Evolutionary conservation across 495 filamentous ascomycete species (phyloP), one percentile per base, ranked within the genome.

Genomic region (Bombardia bombarda): DNA sequence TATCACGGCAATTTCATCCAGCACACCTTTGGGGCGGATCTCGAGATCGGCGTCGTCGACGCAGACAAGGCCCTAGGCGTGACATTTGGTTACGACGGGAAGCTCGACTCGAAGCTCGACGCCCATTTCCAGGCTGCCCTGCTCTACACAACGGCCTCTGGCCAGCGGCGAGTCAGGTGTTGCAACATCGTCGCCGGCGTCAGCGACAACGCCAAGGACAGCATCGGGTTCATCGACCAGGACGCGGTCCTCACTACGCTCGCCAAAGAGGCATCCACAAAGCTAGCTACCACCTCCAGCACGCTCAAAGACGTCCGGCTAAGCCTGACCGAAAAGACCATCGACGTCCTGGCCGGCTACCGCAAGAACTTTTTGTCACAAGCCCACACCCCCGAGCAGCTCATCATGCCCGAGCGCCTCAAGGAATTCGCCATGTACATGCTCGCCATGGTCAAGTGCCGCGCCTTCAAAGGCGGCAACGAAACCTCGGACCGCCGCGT

Each of bases 401-500:
- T 99, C 28, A 86, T 99, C 38, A 78, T 99, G 56, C 92, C 92
- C 0, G 93, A 99, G 62, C 85, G 90, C 35, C 73, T 99, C 18
- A 99, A 97, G 56, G 92, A 99, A 53, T 92, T 96, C 56, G 80
- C 82, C 40, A 95, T 99, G 90, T 97, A 89, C 63, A 89, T 93
- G 65, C 78, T 99, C n/a, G 82, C 84, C 40, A 64, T 99, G 52
- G 62, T 95, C 47, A 99, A 97, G 62, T 90, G 79, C 20, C 79
- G 92, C 40, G 87, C 90, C 23, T 87, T 97, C 71, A 97, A 97
- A 67, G 87, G 84, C 65, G 90, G 93, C 42, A 79, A 78, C 47
- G 93, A 97, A 63, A 80, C 87, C n/a, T 83, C 84, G 22, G 92
- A 99, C 63, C 83, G 93, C 34, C 76, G 92, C 49, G 83, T 88